Conservation (phyloP, 2,329 filamentous ascomycete species). For the Fusarium pseudonygamai region DNA sequence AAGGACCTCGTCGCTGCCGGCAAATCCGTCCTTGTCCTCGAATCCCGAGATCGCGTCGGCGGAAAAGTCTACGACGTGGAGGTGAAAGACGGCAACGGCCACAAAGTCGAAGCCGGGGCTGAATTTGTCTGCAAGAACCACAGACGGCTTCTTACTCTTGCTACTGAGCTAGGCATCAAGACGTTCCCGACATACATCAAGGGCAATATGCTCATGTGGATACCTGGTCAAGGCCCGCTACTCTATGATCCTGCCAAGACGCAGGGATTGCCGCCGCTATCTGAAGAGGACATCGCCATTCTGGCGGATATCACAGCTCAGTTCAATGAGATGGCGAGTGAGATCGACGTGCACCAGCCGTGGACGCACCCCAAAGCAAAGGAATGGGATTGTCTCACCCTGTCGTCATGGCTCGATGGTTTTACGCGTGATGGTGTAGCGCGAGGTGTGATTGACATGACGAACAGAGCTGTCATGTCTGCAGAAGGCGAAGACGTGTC, state of each 20-base stretch:
- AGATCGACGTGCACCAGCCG: background rate
- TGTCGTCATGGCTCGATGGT: background rate
- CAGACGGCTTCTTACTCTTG: background rate
- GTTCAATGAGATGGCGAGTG: background rate
- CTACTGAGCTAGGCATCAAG: background rate
- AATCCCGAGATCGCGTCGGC: background rate
- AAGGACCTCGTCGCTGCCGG: background rate
- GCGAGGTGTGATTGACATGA: background rate
- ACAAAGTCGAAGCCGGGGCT: background rate
- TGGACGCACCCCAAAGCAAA: background rate
- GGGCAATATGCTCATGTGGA: background rate
- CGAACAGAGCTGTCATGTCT: background rate
- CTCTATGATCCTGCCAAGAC: background rate
- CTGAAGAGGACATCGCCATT: background rate
- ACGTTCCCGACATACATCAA: background rate
- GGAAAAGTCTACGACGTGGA: background rate
- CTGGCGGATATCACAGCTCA: background rate
- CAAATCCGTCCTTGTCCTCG: background rate
- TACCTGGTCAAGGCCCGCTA: background rate
- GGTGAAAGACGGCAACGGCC: background rate
- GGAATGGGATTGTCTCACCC: background rate
- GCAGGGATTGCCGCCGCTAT: background rate
- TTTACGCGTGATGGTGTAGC: background rate
- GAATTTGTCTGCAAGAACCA: background rate
- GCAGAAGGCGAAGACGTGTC: background rate